Evolutionary conservation across 768 basidiomycete species (phyloP).

Genomic region (Cubamyces sp.): DNA sequence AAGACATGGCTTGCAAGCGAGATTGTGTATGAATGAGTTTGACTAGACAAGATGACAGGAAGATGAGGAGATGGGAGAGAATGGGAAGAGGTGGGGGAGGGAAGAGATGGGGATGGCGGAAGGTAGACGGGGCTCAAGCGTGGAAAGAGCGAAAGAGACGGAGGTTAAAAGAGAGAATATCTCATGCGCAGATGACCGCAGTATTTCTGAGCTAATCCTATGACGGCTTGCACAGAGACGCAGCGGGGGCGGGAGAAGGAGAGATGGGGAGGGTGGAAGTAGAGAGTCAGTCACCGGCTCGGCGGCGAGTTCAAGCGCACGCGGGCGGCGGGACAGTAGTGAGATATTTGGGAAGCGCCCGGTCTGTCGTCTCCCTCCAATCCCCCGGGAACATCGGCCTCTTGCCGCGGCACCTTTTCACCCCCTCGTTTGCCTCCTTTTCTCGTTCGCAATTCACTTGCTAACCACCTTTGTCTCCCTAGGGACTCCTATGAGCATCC

Average conservation of each 20-base stretch:
- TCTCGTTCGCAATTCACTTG: not conserved
- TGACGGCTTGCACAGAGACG: not conserved
- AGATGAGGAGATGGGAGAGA: not conserved
- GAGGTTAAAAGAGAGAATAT: not conserved
- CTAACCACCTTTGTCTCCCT: not conserved
- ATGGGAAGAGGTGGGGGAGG: slow-evolving; percentile 6
- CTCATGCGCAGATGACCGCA: not conserved
- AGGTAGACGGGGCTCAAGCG: slow-evolving; percentile 5
- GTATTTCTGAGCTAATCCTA: not conserved
- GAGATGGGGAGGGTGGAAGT: not conserved
- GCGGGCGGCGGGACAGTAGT: not conserved
- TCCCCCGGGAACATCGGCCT: not conserved
- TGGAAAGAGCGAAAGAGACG: not conserved
- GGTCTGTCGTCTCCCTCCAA: not conserved
- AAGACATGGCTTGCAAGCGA: slow-evolving; percentile 6
- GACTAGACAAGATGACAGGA: not conserved
- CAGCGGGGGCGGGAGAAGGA: not conserved
- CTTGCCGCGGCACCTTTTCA: not conserved
- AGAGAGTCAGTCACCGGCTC: not conserved
- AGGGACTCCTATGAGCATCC: not conserved
- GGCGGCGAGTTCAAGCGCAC: not conserved
- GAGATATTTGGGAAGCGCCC: no score
- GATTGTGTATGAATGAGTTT: not conserved
- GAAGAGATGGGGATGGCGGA: slow-evolving; percentile 16
- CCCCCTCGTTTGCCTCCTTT: not conserved